Percentiles rank a stretch among this genome's conserved stretches.
Evolutionary conservation across 306 rosid genomes (phyloP).

Genomic region (Castanea crenata): DNA sequence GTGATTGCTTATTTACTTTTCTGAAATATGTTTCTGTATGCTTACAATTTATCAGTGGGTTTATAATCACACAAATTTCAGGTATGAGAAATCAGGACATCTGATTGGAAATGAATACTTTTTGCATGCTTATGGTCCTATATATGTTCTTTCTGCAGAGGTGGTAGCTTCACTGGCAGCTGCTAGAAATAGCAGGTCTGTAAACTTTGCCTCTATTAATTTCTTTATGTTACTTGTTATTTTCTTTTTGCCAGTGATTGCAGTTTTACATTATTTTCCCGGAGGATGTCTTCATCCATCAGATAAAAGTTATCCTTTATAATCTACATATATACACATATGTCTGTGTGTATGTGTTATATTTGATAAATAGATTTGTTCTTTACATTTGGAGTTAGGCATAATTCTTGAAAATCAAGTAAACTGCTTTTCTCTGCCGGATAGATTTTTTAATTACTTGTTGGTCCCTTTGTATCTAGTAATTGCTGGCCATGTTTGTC

Average conservation of each 20-base stretch:
- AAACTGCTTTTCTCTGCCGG: not conserved
- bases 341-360: no score
- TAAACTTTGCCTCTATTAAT: not conserved
- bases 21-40: not conserved
- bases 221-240: not conserved
- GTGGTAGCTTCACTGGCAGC: constrained; percentile 34
- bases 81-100: constrained; percentile 42
- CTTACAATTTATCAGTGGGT: not conserved
- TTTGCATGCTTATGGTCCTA: constrained; percentile 37
- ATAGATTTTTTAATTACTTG: not conserved
- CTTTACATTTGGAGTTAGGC: not conserved
- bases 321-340: no score
- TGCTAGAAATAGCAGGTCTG: constrained; percentile 35
- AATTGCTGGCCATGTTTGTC: not conserved
- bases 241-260: not conserved
- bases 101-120: constrained; percentile 35
- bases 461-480: not conserved
- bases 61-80: constrained; percentile 13
- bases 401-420: not conserved
- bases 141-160: constrained; percentile 40
- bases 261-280: not conserved
- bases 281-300: no score
- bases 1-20: not conserved
- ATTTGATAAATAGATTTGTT: not conserved
- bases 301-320: not conserved